Conservation (phyloP, 192 early-diverging fungal genomes). For the Umbelopsis isabellina region DNA sequence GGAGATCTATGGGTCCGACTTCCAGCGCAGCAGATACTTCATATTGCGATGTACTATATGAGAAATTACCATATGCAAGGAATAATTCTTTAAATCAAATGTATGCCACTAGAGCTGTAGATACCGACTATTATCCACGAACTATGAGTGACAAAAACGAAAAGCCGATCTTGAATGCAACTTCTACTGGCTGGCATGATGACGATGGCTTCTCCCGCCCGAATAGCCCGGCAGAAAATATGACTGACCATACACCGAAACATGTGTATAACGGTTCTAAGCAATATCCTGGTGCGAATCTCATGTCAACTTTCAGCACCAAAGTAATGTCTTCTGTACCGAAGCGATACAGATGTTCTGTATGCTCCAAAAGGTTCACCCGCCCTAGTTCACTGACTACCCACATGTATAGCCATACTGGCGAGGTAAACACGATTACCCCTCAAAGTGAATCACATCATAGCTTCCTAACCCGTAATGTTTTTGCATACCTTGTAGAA, state of each 20-base stretch:
- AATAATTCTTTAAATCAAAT: conserved; percentile 2
- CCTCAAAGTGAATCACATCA: background rate
- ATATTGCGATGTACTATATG: conserved; percentile 7
- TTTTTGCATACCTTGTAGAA: conserved; percentile 26
- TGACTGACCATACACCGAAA: background rate
- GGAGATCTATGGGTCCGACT: background rate
- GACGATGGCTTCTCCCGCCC: background rate
- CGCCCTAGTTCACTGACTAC: conserved; percentile 41
- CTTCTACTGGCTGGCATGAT: background rate
- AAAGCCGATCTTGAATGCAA: background rate
- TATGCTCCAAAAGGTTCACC: conserved; percentile 43
- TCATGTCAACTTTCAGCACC: conserved; percentile 38
- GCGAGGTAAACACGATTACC: conserved; percentile 33
- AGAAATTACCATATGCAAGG: background rate
- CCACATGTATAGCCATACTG: conserved; percentile 46
- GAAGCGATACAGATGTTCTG: conserved; percentile 40
- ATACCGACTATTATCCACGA: background rate
- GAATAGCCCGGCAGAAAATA: background rate
- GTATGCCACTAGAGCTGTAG: background rate
- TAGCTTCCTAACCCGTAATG: background rate
- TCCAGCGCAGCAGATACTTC: background rate
- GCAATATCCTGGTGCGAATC: conserved; percentile 6
- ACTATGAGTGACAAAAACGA: background rate
- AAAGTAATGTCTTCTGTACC: conserved; percentile 30
- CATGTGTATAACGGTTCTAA: background rate